Conservation (phyloP, 176 grass and related monocot species). For the Typha latifolia region DNA sequence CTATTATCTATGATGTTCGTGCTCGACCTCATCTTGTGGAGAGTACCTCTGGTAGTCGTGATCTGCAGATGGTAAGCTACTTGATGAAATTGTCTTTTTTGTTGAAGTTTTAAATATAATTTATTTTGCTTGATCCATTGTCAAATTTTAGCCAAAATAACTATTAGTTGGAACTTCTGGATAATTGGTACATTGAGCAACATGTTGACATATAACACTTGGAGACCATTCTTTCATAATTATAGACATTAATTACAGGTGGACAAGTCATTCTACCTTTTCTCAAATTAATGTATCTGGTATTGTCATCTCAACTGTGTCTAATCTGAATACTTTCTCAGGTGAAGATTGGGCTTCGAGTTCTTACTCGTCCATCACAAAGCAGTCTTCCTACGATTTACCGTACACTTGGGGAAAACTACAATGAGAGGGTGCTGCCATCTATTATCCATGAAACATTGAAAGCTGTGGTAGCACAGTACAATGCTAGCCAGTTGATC, state of each 20-base stretch:
- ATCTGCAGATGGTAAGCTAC: conserved; percentile 80
- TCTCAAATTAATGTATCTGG: neutral
- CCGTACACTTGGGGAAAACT: conserved; percentile 11
- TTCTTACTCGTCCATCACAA: conserved; percentile 6
- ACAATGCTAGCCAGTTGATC: conserved; percentile 17
- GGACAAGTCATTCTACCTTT: neutral
- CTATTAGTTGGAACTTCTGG: no score
- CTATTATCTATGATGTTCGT: conserved; percentile 85
- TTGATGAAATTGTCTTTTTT: no score
- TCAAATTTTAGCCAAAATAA: no score
- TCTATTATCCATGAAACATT: conserved; percentile 19
- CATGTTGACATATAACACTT: no score
- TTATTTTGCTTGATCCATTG: no score
- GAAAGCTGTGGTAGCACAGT: conserved; percentile 14
- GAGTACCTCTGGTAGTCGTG: conserved; percentile 77
- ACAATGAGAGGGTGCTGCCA: conserved; percentile 17
- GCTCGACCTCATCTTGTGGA: conserved; percentile 77
- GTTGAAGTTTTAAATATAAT: no score
- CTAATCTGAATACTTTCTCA: neutral
- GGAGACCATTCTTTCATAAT: no score
- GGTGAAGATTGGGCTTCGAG: conserved; percentile 18
- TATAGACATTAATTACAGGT: no score
- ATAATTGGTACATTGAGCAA: no score
- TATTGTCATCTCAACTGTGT: neutral
- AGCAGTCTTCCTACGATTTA: conserved; percentile 9